Evolutionary conservation across 208 protist genomes (phyloP).

Genomic region (Crithidia brevicula): DNA sequence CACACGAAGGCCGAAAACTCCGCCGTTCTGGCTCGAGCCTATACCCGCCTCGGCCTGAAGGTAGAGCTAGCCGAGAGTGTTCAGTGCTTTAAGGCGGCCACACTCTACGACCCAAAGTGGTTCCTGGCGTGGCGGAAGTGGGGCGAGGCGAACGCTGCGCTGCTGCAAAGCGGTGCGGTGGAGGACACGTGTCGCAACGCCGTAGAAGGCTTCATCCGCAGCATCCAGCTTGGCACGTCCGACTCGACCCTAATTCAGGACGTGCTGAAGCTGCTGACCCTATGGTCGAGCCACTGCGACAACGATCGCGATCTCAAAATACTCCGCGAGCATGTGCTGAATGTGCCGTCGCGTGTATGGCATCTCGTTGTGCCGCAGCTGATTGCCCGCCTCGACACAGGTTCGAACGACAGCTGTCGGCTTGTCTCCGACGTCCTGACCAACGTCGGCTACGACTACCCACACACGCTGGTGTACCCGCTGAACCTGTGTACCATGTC

Average conservation of each 20-base stretch:
- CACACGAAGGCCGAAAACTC: constrained; percentile 79
- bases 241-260: constrained; percentile 95
- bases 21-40: constrained; percentile 64
- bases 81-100: constrained; percentile 80
- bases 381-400: constrained; percentile 97
- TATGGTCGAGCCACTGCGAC: constrained; percentile 96
- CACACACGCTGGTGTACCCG: constrained; percentile 99
- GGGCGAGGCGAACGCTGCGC: constrained; percentile 72
- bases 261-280: constrained; percentile 97
- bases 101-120: constrained; percentile 83
- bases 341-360: constrained; percentile 97
- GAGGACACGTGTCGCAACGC: constrained; percentile 70
- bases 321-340: constrained; percentile 92
- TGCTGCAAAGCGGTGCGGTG: constrained; percentile 49
- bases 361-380: constrained; percentile 98
- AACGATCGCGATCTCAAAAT: constrained; percentile 69
- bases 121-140: constrained; percentile 86
- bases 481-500: constrained; percentile 97
- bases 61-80: constrained; percentile 60
- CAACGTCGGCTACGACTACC: constrained; percentile 95
- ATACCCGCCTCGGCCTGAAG: constrained; percentile 76
- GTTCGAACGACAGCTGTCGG: constrained; percentile 85
- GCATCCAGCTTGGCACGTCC: constrained; percentile 78
- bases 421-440: constrained; percentile 95
- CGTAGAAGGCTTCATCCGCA: constrained; percentile 86